Evolutionary conservation across 108 stramenopile genomes (phyloP), one percentile per base, ranked within the genome.

Genomic region (Skeletonema costatum): DNA sequence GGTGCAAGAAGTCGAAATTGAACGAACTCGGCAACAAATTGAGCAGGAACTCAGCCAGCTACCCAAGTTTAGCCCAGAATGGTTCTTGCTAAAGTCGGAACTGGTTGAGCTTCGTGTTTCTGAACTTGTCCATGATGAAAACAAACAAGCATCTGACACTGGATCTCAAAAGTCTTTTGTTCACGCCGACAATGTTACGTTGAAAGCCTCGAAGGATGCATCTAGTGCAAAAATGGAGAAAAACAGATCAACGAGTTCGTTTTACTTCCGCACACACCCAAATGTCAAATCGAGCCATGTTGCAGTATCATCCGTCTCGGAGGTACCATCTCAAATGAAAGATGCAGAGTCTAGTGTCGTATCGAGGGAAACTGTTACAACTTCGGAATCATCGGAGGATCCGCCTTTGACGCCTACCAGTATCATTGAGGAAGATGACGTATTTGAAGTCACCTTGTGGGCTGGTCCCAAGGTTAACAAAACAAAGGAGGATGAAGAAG

Each of bases 211-310:
- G 4, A 50, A 50, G 48, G 17, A 50, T 50, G n/a, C 48, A 3
- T 16, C 48, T 17, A 17, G 48, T 50, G 48, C 3, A 17, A 19
- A 50, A 50, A 5, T 29, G 53, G 53, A 56, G 25, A 25, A 56
- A 56, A 56, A 56, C 4, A 21, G 25, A 25, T 25, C 53, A 25
- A 25, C 9, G 21, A 56, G 25, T 25, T 56, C 53, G 25, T 56
- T 56, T 29, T 56, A 56, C 25, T 56, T 56, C 53, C 53, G 53
- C 25, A 56, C 53, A 56, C 53, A 56, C 8, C 53, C 53, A 56
- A 56, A 29, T 6, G 25, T 29, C 21, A 56, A 29, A 25, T 0
- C 25, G 25, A 56, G 53, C 16, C 44, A 46, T 16, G 44, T 16
- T n/a, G 3, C 4, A 46, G 44, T 4, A 46, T 46, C 44, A 46